phyloP scores from a whole-genome alignment of 129 eudicot species.

The Logfia minima region DNA sequence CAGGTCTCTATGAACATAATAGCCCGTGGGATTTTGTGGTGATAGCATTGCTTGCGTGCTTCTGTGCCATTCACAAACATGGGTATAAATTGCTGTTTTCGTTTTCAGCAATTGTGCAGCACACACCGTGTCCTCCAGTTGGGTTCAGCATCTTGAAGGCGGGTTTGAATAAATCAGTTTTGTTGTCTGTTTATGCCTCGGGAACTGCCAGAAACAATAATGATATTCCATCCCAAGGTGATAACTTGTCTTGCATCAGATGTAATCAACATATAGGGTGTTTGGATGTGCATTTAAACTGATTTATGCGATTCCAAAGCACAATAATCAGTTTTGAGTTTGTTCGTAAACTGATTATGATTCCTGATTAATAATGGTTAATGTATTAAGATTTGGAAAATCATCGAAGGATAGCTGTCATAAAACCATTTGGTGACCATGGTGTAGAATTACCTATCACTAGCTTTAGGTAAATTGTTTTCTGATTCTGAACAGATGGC shows the following conservation, averaged over 20 bases:
- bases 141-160: conserved; percentile 58
- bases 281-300: not conserved
- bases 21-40: conserved; percentile 42
- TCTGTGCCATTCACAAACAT: conserved; percentile 50
- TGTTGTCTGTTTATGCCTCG: conserved; percentile 48
- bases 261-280: not conserved
- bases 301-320: not conserved
- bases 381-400: not conserved
- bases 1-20: conserved; percentile 46
- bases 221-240: conserved; percentile 49
- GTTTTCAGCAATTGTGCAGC: conserved; percentile 49
- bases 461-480: not conserved
- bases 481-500: not conserved
- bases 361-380: not conserved
- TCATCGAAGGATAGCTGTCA: not conserved
- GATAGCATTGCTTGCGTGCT: conserved; percentile 49
- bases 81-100: conserved; percentile 54
- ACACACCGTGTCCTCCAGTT: conserved; percentile 48
- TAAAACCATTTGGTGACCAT: not conserved
- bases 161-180: conserved; percentile 52
- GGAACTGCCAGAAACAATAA: conserved; percentile 30
- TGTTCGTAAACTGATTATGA: not conserved
- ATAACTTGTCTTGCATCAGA: conserved; percentile 4
- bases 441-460: not conserved
- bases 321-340: conserved; percentile 1